Percentiles rank a stretch among this genome's conserved stretches.
Evolutionary conservation across 2,329 filamentous ascomycete genomes (phyloP).

Genomic region (Pleomassaria siparia): DNA sequence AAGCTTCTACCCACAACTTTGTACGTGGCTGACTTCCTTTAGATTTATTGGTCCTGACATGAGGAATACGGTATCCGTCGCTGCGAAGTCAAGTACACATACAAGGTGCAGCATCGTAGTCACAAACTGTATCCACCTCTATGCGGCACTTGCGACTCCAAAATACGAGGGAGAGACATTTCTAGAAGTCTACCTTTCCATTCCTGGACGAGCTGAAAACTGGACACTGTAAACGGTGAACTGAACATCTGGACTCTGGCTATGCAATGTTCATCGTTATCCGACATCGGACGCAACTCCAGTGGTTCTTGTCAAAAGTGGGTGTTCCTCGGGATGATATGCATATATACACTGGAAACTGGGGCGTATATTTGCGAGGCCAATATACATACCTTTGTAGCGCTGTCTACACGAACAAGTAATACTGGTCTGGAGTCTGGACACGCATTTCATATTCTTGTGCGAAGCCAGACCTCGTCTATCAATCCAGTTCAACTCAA

Average conservation of each 20-base stretch:
- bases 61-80: not conserved
- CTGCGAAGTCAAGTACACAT: not conserved
- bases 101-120: not conserved
- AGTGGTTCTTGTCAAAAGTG: not conserved
- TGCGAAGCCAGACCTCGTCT: not conserved
- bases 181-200: not conserved
- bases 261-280: not conserved
- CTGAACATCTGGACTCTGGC: not conserved
- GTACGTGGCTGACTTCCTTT: not conserved
- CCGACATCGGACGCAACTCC: not conserved
- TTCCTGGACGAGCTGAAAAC: not conserved
- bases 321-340: not conserved
- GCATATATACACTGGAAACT: too few relatives aligned
- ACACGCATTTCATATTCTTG: not conserved
- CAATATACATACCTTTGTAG: too few relatives aligned
- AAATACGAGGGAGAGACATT: not conserved
- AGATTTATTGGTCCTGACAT: not conserved
- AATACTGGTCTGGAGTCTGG: not conserved
- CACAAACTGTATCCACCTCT: not conserved
- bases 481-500: not conserved
- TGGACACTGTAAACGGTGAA: not conserved
- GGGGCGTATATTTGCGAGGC: too few relatives aligned
- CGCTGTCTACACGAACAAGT: not conserved
- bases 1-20: not conserved
- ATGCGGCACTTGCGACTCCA: not conserved